Evolutionary conservation across 257 asterid species (phyloP).

Genomic region (Petrea volubilis): DNA sequence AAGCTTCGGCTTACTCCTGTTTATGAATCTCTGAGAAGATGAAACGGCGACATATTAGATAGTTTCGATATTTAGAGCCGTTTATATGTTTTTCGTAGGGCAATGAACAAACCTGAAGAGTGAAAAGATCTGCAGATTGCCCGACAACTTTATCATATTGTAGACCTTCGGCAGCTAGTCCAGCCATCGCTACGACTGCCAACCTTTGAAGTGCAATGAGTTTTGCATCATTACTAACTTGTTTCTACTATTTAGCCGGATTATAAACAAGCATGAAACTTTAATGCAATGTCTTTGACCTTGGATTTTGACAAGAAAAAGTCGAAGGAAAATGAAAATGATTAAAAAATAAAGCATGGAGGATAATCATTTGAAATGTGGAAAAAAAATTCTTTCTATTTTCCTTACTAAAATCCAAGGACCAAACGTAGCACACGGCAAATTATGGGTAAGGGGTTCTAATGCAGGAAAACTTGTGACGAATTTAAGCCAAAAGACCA

Average conservation of each 20-base stretch:
- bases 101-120: constrained; percentile 69
- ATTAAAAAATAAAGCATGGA: too few species aligned
- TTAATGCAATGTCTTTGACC: not conserved
- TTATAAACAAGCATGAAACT: not conserved
- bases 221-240: not conserved
- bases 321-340: too few species aligned
- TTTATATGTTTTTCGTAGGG: not conserved
- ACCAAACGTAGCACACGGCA: too few species aligned
- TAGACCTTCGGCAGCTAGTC: constrained; percentile 94
- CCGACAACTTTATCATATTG: constrained; percentile 91
- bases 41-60: not conserved
- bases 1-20: constrained; percentile 81
- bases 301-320: not conserved
- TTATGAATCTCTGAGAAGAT: constrained; percentile 78
- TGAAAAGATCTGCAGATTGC: constrained; percentile 92
- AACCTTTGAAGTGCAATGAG: constrained; percentile 47
- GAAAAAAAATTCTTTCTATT: too few species aligned
- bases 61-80: not conserved
- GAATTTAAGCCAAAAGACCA: too few species aligned
- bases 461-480: too few species aligned
- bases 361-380: too few species aligned
- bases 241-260: not conserved
- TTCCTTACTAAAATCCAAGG: too few species aligned
- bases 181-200: constrained; percentile 96
- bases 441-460: too few species aligned